Percentiles rank a stretch among this genome's conserved stretches.
Conservation (phyloP, 495 filamentous ascomycete species). For the Penicillium angulare region DNA sequence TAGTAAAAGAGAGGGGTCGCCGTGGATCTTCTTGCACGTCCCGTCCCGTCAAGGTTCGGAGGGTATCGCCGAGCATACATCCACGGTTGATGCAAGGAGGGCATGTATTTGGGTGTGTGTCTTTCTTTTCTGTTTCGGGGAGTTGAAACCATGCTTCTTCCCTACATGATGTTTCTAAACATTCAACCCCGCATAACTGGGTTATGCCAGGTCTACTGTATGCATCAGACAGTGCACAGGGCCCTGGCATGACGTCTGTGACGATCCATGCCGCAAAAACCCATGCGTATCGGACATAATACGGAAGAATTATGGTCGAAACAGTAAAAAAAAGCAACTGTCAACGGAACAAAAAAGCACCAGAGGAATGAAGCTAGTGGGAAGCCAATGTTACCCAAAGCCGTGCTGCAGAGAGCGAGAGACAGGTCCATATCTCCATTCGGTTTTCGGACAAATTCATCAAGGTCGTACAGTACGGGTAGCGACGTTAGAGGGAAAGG, state of each 20-base stretch:
- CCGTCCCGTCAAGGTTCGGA: conserved; percentile 52
- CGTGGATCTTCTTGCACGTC: conserved; percentile 30
- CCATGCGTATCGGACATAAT: conserved; percentile 19
- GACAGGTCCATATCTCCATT: not conserved
- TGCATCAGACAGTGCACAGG: conserved; percentile 8
- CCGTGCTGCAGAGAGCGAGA: not conserved
- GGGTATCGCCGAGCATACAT: conserved; percentile 33
- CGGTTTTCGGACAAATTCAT: conserved; percentile 18
- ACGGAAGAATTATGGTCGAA: conserved; percentile 6
- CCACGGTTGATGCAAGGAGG: conserved; percentile 41
- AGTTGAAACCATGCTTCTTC: not conserved
- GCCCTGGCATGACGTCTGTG: conserved; percentile 20
- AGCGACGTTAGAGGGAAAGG: conserved; percentile 6
- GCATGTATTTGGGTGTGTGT: no score
- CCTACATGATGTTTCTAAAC: not conserved
- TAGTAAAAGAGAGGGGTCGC: conserved; percentile 1
- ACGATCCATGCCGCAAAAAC: conserved; percentile 8
- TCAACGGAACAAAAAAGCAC: not conserved
- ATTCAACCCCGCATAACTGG: not conserved
- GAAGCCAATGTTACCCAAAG: conserved; percentile 20
- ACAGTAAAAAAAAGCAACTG: conserved; percentile 2
- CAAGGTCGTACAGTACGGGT: conserved; percentile 19
- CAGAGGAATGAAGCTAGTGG: conserved; percentile 5
- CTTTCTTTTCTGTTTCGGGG: not conserved
- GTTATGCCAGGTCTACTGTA: not conserved